phyloP scores from a whole-genome alignment of 2,329 filamentous ascomycete species.

The Calonectria naviculata region DNA sequence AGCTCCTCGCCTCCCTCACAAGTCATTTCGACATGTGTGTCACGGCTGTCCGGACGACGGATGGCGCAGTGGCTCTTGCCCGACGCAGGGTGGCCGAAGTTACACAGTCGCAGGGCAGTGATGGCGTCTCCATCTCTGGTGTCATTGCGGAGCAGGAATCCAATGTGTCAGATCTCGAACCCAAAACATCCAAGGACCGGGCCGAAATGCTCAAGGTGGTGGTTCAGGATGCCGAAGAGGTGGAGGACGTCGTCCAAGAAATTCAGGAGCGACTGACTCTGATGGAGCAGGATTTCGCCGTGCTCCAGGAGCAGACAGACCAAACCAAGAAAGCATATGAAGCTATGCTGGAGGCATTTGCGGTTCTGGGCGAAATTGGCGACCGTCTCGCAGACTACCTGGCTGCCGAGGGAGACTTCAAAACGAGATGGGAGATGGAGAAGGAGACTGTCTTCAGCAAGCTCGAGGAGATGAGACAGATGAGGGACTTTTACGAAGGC shows the following conservation, averaged over 20 bases:
- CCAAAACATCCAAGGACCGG: conserved; percentile 80
- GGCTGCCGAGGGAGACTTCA: conserved; percentile 72
- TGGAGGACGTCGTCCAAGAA: conserved; percentile 74
- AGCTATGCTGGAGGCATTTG: conserved; percentile 71
- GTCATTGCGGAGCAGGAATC: conserved; percentile 70
- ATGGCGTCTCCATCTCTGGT: conserved; percentile 72
- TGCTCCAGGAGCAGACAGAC: conserved; percentile 72
- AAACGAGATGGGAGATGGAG: conserved; percentile 78
- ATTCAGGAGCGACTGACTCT: conserved; percentile 80
- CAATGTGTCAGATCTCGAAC: conserved; percentile 66
- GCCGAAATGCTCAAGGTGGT: conserved; percentile 87
- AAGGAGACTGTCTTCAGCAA: conserved; percentile 74
- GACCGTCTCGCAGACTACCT: conserved; percentile 73
- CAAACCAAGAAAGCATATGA: conserved; percentile 60
- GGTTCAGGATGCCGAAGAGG: conserved; percentile 74
- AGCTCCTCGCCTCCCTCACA: conserved; percentile 82
- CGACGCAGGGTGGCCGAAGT: conserved; percentile 76
- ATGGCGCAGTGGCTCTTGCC: conserved; percentile 78
- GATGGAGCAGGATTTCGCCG: conserved; percentile 78
- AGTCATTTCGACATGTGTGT: conserved; percentile 94
- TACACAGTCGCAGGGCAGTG: conserved; percentile 57
- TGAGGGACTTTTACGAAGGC: conserved; percentile 86
- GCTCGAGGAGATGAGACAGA: conserved; percentile 80
- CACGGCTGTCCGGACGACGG: conserved; percentile 89
- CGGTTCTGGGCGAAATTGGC: conserved; percentile 75